A percentile compares a stretch with the other conserved stretches of the same genome.
Evolutionary conservation across 164 flowering plant species (phyloP).

Genomic region (Protea cynaroides): DNA sequence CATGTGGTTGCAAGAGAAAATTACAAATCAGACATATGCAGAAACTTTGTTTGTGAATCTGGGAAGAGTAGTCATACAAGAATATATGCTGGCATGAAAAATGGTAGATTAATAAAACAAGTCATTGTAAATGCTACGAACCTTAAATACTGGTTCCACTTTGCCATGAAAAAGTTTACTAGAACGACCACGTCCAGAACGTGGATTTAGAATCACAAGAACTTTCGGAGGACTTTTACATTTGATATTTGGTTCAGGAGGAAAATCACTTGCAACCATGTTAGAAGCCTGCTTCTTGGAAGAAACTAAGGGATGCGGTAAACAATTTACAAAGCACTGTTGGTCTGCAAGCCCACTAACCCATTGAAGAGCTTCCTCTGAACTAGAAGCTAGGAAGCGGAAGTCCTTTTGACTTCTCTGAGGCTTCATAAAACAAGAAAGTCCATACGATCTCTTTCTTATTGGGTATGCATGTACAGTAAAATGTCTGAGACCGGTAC

Average conservation of each 20-base stretch:
- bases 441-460: slow-evolving; percentile 48
- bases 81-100: background rate
- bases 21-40: no score
- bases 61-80: background rate
- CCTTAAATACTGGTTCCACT: slow-evolving; percentile 97
- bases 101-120: background rate
- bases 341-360: slow-evolving; percentile 92
- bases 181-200: slow-evolving; percentile 96
- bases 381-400: slow-evolving; percentile 68
- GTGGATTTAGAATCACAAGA: slow-evolving; percentile 93
- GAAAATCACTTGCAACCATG: slow-evolving; percentile 47
- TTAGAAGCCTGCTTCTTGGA: slow-evolving; percentile 77
- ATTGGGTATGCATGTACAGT: slow-evolving; percentile 88
- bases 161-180: slow-evolving; percentile 79
- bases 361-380: slow-evolving; percentile 89
- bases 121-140: slow-evolving; percentile 21
- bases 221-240: slow-evolving; percentile 80
- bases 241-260: slow-evolving; percentile 55
- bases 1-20: background rate
- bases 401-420: slow-evolving; percentile 67
- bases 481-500: slow-evolving; percentile 77
- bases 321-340: slow-evolving; percentile 80
- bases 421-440: slow-evolving; percentile 66
- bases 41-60: background rate
- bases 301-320: slow-evolving; percentile 83